These are phyloP conservation scores for Ceratocystiopsis sp. DNA, from an alignment of 2,329 filamentous ascomycete species.

Conservation along the genomic window DNA sequence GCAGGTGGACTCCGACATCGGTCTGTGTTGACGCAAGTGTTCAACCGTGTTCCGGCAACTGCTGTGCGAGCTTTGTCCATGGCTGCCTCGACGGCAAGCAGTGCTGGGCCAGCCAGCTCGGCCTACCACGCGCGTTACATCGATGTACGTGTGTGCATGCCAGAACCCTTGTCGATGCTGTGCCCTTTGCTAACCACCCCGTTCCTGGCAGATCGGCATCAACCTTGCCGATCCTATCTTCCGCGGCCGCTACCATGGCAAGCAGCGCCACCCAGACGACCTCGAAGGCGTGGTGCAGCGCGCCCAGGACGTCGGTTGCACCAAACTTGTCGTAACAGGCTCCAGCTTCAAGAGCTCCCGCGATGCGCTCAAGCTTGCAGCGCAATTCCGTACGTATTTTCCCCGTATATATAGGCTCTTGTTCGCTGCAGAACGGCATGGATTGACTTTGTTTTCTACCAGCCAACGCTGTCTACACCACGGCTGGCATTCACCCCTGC, in stretches of 20 bases:
- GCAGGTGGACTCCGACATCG: no score
- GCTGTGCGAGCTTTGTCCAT: no score
- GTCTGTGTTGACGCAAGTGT: no score
- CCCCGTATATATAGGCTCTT: background rate
- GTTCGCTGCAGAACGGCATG: background rate
- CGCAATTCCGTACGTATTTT: slow-evolving; percentile 48
- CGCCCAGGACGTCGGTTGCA: slow-evolving; percentile 61
- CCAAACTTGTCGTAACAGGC: slow-evolving; percentile 85
- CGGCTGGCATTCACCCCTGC: slow-evolving; percentile 88
- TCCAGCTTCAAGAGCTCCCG: slow-evolving; percentile 67
- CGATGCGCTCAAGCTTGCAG: slow-evolving; percentile 56
- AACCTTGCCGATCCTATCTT: slow-evolving; percentile 91
- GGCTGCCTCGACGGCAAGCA: no score
- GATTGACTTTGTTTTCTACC: background rate
- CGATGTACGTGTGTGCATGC: slow-evolving; percentile 30
- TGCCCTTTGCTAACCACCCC: no score
- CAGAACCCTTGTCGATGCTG: no score
- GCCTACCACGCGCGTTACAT: slow-evolving; percentile 37
- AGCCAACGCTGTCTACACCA: slow-evolving; percentile 75
- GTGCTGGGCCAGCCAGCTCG: background rate
- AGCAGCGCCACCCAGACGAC: slow-evolving; percentile 56
- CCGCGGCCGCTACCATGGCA: slow-evolving; percentile 67
- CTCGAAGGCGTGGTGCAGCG: slow-evolving; percentile 61
- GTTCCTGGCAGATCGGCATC: slow-evolving; percentile 55
- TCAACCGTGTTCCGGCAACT: no score